phyloP scores from a whole-genome alignment of 2,329 filamentous ascomycete genomes.

The Fusarium dimerum region DNA sequence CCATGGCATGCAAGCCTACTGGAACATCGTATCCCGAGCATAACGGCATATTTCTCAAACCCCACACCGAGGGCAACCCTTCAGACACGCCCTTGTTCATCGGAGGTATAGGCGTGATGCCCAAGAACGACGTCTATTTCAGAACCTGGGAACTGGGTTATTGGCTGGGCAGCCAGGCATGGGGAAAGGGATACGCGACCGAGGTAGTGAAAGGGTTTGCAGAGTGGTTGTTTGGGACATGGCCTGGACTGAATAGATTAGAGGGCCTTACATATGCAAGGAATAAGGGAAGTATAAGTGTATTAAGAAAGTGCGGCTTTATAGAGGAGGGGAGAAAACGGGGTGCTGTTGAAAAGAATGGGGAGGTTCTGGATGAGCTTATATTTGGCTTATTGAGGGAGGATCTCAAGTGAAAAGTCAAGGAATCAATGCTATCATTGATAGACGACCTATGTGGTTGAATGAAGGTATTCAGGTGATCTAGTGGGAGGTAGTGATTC shows the following conservation, averaged over 20 bases:
- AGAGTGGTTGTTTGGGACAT: constrained; percentile 46
- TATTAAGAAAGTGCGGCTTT: constrained; percentile 47
- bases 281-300: constrained; percentile 44
- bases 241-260: constrained; percentile 43
- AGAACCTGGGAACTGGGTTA: constrained; percentile 52
- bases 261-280: constrained; percentile 39
- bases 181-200: constrained; percentile 49
- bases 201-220: constrained; percentile 41
- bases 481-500: background rate
- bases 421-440: background rate
- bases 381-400: constrained; percentile 41
- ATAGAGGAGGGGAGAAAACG: constrained; percentile 45
- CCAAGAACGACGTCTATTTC: constrained; percentile 40
- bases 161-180: constrained; percentile 43
- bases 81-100: constrained; percentile 29
- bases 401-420: background rate
- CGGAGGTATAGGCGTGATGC: constrained; percentile 44
- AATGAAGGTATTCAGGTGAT: background rate
- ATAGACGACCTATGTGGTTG: background rate
- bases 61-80: constrained; percentile 29
- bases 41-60: constrained; percentile 39
- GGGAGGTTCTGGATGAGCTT: constrained; percentile 38
- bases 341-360: constrained; percentile 44
- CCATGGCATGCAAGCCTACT: constrained; percentile 13
- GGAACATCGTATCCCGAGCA: constrained; percentile 28